These are phyloP conservation scores for Rhododendron kiyosumense DNA, from an alignment of 148 eudicot genomes.

Conservation along the genomic window DNA sequence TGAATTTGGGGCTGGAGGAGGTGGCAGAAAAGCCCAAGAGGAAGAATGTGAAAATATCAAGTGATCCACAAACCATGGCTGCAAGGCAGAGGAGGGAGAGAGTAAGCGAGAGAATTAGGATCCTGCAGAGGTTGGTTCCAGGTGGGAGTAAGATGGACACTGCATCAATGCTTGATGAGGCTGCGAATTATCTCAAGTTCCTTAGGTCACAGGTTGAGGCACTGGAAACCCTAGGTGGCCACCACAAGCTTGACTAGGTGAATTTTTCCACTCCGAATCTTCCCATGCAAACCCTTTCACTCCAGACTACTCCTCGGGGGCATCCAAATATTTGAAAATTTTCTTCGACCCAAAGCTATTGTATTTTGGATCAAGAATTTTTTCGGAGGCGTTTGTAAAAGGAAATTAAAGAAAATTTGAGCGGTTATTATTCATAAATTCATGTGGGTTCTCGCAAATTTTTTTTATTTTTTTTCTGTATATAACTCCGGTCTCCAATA, in stretches of 20 bases:
- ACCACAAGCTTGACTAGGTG: conserved; percentile 8
- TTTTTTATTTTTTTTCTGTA: no score
- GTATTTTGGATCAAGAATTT: background rate
- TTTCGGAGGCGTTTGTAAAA: background rate
- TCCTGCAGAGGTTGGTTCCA: conserved; percentile 78
- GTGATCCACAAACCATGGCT: conserved; percentile 79
- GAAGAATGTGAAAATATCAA: conserved; percentile 69
- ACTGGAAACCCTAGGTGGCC: conserved; percentile 41
- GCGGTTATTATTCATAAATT: background rate
- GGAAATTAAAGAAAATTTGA: background rate
- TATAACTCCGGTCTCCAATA: no score
- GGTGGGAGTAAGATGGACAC: conserved; percentile 93
- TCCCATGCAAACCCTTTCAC: conserved; percentile 40
- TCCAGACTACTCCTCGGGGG: conserved; percentile 28
- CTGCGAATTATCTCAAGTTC: conserved; percentile 87
- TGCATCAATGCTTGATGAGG: conserved; percentile 97
- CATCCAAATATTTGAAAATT: background rate
- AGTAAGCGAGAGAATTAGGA: conserved; percentile 72
- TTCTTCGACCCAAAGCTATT: no score
- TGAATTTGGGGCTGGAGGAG: conserved; percentile 48
- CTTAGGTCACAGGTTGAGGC: conserved; percentile 76
- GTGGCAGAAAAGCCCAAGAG: conserved; percentile 58
- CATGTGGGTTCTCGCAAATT: no score
- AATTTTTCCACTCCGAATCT: conserved; percentile 9
- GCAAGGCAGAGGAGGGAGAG: conserved; percentile 80